These are phyloP conservation scores for Corylus americana DNA, from an alignment of 306 rosid genomes.

Conservation along the genomic window DNA sequence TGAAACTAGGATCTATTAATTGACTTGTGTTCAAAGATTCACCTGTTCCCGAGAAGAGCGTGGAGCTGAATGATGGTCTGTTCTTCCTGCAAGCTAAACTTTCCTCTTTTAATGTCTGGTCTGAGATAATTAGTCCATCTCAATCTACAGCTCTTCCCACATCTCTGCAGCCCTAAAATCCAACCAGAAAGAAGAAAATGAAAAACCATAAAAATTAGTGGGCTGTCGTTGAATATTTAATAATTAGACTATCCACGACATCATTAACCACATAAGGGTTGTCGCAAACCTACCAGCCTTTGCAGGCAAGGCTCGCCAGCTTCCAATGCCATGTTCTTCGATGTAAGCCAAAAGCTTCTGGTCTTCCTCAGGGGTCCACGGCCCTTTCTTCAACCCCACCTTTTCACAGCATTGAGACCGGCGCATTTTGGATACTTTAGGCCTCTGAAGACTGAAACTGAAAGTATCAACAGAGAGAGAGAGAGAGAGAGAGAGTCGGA, in stretches of 20 bases:
- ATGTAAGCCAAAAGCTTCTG: constrained; percentile 4
- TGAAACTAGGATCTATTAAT: no score
- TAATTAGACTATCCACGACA: background rate
- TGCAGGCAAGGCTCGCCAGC: constrained; percentile 29
- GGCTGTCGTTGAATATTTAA: background rate
- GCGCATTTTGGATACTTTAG: constrained; percentile 17
- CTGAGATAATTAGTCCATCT: constrained; percentile 59
- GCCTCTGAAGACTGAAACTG: background rate
- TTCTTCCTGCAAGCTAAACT: constrained; percentile 54
- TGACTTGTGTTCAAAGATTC: no score
- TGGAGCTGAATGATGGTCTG: constrained; percentile 57
- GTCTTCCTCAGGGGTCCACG: constrained; percentile 38
- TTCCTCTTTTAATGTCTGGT: constrained; percentile 57
- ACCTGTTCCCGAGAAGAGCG: constrained; percentile 60
- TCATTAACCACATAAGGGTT: background rate
- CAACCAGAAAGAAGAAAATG: background rate
- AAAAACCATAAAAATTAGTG: background rate
- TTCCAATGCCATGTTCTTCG: constrained; percentile 2
- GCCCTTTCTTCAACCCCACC: constrained; percentile 38
- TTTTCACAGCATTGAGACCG: constrained; percentile 36
- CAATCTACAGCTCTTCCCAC: constrained; percentile 58
- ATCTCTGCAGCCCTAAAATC: constrained; percentile 45
- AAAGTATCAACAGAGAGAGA: background rate
- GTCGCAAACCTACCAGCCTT: constrained; percentile 23
- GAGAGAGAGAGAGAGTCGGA: background rate